phyloP scores from a whole-genome alignment of 306 rosid species.

The barrel medic (Medicago truncatula) region DNA sequence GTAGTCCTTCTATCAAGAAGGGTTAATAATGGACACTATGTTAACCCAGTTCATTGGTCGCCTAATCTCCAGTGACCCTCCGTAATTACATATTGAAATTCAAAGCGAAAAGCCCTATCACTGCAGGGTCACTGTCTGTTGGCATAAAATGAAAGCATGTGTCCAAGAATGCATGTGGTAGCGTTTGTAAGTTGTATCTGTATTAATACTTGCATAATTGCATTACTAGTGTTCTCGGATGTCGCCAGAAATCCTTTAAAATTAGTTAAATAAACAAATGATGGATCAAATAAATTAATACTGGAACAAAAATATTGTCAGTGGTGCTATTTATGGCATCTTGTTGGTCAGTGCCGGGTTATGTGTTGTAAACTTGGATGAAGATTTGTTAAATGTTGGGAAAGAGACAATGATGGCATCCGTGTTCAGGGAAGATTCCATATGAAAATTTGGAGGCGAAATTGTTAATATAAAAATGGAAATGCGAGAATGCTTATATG shows the following conservation, averaged over 20 bases:
- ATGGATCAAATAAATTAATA: background rate
- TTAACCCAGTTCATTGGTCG: background rate
- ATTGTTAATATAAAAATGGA: background rate
- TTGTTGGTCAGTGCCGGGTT: background rate
- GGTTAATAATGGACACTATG: background rate
- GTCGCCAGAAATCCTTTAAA: background rate
- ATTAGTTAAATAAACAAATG: conserved; percentile 10
- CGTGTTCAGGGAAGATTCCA: conserved; percentile 12
- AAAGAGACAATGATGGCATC: background rate
- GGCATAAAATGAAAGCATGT: background rate
- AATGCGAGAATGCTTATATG: background rate
- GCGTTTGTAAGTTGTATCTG: background rate
- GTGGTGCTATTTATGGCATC: conserved; percentile 5
- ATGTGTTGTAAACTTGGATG: background rate
- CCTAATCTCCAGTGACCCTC: background rate
- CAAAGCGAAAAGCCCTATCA: background rate
- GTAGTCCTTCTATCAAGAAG: conserved; percentile 3
- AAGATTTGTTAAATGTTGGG: background rate
- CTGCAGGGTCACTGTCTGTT: background rate
- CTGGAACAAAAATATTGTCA: background rate
- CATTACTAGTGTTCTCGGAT: conserved; percentile 2
- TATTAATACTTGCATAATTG: conserved; percentile 1
- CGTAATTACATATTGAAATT: background rate
- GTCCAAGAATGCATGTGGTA: conserved; percentile 1
- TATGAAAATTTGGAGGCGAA: conserved; percentile 7